Base-by-base conservation (phyloP, 768 basidiomycete genomes). In the Hortiboletus flavorubellus region DNA sequence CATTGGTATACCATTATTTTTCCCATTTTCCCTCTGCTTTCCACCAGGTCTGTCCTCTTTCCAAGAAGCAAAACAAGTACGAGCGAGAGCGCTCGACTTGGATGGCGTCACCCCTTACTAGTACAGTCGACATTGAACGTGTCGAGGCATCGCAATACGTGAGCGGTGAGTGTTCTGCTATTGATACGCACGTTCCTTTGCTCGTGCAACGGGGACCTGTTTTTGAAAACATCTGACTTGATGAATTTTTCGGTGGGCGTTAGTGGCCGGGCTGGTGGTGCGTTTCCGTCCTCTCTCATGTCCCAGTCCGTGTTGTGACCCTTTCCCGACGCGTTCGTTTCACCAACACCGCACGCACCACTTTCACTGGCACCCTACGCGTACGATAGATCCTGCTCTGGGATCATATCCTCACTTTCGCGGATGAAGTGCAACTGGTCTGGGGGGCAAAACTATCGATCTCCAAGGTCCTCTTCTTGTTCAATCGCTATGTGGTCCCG, bases 401-500 rank as follows among this genome's bases (percentile, higher is more conserved):
- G 61, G 73, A 73, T 46, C 68, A 73, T 34, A 29, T 70, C 43
- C 56, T 73, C 39, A 75, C 73, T 0, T 59, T 73, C 30, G 47
- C 56, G 14, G 71, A 72, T 21, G 72, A 74, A 62, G 69, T 74
- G 12, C 40, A 51, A 47, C 49, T 69, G 21, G 62, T 74, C 30
- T 74, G 73, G 73, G 59, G 30, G 3, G 70, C 73, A 1, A 59
- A 18, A 18, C 44, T 54, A 3, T 66, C 71, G 12, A 33, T 62
- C 8, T 64, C 70, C 40, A 74, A 75, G 38, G 52, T 66, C 18
- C 44, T 74, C 16, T 74, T 74, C 58, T 42, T 74, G 33, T 54
- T 73, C 30, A 66, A 71, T 50, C 73, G 73, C 15, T 75, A 75
- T 47, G 5, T 54, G 31, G 69, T 73, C 42, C 71, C 72, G 2